Conservation (phyloP, 129 eudicot genomes). For the Helianthus annuus region DNA sequence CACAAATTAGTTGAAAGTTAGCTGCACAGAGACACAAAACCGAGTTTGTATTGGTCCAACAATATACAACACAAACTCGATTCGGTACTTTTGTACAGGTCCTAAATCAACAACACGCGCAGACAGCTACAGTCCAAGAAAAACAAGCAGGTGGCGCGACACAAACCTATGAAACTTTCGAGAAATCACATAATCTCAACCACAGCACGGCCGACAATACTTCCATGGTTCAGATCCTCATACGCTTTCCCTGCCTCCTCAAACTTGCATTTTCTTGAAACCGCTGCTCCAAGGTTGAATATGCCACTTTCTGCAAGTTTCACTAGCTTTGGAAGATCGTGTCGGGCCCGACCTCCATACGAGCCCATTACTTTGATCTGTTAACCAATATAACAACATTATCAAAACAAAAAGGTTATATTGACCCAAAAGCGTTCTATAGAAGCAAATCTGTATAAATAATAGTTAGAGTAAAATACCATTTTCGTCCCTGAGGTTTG, state of each 20-base stretch:
- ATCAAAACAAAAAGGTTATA: not conserved
- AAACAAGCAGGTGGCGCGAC: not conserved
- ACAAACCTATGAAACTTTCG: not conserved
- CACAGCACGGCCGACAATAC: constrained; percentile 84
- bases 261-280: constrained; percentile 75
- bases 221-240: constrained; percentile 79
- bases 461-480: no score
- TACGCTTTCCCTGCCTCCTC: constrained; percentile 82
- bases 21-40: not conserved
- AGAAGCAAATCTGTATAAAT: no score
- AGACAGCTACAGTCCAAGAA: not conserved
- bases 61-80: not conserved
- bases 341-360: constrained; percentile 95
- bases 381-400: constrained; percentile 1
- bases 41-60: not conserved
- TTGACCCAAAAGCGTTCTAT: no score
- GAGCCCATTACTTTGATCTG: constrained; percentile 95
- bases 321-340: constrained; percentile 91
- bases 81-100: not conserved
- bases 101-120: not conserved
- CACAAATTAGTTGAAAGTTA: constrained; percentile 1
- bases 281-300: constrained; percentile 78
- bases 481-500: no score
- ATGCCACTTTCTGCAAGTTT: constrained; percentile 87
- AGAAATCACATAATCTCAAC: constrained; percentile 68